Base-by-base conservation (phyloP, 2,329 filamentous ascomycete species). In the Verticillium albo-atrum region DNA sequence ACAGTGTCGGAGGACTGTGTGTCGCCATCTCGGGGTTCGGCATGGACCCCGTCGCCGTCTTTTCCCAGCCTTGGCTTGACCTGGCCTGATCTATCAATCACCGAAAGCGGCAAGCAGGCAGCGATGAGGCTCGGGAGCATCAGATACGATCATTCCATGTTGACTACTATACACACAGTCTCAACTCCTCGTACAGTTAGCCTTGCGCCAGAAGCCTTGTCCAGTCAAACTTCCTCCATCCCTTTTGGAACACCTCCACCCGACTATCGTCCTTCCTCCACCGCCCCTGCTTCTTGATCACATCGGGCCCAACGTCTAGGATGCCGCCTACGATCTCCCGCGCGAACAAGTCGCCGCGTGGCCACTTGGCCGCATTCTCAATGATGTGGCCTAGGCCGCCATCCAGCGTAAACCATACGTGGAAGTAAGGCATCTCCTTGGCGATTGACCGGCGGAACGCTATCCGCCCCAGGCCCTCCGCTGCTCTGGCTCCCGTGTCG, bases 381-480 rank as follows among this genome's bases (percentile, higher is more conserved):
- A 99, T 90, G 9, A 99, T 81, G 72, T 99, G 95, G 0, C 92
- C 95, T 64, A 99, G 75, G 0, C 95, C 95, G 2, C 95, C 95
- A 70, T 99, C 93, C 1, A 99, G 78, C 57, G 87, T 85, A 71
- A 98, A 98, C 93, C 94, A 99, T 23, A 89, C 94, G 72, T 99
- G 95, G 69, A 99, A 99, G 73, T 99, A 99, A 0, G 96, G 94
- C 90, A 96, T 94, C 78, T 99, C 94, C 76, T 96, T 97, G 14
- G 91, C 91, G 62, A 99, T 80, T 23, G 84, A 89, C 59, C 87
- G 83, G 1, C 94, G 83, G 72, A 99, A 99, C 1, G 95, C 93
- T 57, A 83, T 74, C 68, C 90, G 90, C 0, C 94, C 95, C 62
- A 92, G 73, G 0, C 90, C 91, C 2, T 85, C 81, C n/a, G 80